A percentile compares a stretch with the other conserved stretches of the same genome.
phyloP scores from a whole-genome alignment of 2,329 filamentous ascomycete genomes.

The Beauveria rudraprayagi region DNA sequence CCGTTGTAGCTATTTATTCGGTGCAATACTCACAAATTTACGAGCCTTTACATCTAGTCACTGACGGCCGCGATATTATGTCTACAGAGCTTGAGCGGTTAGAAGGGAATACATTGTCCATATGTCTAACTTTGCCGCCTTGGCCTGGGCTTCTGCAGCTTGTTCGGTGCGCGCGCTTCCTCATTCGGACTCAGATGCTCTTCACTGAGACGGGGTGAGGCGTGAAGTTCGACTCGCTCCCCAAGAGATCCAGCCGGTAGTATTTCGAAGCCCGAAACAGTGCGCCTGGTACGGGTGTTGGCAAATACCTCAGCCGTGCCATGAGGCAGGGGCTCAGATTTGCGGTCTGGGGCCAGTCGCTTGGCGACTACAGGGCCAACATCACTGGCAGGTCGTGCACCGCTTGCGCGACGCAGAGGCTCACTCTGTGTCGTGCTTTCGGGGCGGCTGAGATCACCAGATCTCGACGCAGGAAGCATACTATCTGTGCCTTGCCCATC shows the following conservation, averaged over 20 bases:
- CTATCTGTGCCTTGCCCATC: not conserved
- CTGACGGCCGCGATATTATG: not conserved
- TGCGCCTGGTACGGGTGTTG: not conserved
- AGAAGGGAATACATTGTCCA: not conserved
- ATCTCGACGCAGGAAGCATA: not conserved
- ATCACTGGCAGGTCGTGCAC: not conserved
- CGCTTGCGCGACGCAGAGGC: not conserved
- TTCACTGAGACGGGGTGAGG: not conserved
- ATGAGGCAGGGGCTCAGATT: not conserved
- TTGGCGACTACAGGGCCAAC: not conserved
- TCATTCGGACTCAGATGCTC: not conserved
- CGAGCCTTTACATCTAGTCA: not conserved
- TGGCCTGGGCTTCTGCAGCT: conserved; percentile 3
- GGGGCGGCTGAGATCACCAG: not conserved
- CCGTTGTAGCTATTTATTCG: not conserved
- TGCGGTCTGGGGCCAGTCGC: not conserved
- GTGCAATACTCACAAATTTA: not conserved
- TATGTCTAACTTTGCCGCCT: not conserved
- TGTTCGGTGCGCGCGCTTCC: not conserved
- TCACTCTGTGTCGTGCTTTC: not conserved
- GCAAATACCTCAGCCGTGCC: conserved; percentile 5
- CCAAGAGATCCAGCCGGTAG: conserved; percentile 8
- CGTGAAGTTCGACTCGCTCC: conserved; percentile 1
- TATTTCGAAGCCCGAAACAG: conserved; percentile 10
- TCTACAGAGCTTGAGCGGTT: not conserved